Evolutionary conservation across 177 flowering plant genomes (phyloP).

Genomic region (Vitis hybrid): DNA sequence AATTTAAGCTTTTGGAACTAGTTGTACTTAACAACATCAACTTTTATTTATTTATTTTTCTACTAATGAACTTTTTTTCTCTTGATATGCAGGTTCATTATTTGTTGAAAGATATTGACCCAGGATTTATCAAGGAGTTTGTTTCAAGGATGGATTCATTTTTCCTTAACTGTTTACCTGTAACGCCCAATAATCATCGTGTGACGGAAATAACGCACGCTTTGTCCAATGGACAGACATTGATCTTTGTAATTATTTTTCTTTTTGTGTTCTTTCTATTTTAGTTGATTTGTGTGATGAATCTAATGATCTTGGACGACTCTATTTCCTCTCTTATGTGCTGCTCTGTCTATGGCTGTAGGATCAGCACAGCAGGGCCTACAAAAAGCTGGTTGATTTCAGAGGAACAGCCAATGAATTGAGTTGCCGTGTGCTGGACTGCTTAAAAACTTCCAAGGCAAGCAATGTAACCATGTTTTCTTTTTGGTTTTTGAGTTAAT

Average conservation of each 20-base stretch:
- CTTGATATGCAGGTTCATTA: slow-evolving; percentile 46
- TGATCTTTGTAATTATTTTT: slow-evolving; percentile 59
- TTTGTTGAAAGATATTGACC: slow-evolving; percentile 56
- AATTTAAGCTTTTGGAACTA: too few species aligned
- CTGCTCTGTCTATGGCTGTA: slow-evolving; percentile 24
- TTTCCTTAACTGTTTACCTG: slow-evolving; percentile 56
- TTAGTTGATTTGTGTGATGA: not conserved
- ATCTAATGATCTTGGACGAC: not conserved
- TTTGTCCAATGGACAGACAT: slow-evolving; percentile 43
- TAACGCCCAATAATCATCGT: slow-evolving; percentile 85
- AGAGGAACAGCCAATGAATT: slow-evolving; percentile 56
- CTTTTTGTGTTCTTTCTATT: not conserved
- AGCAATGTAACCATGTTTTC: slow-evolving; percentile 18
- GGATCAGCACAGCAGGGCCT: slow-evolving; percentile 80
- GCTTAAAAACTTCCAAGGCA: slow-evolving; percentile 79
- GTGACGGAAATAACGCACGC: slow-evolving; percentile 51
- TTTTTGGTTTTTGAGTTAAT: not conserved
- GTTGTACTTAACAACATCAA: not conserved
- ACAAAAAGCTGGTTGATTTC: slow-evolving; percentile 60
- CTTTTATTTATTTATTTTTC: not conserved
- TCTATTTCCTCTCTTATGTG: slow-evolving; percentile 6
- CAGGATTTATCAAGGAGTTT: slow-evolving; percentile 34
- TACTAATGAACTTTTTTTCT: not conserved
- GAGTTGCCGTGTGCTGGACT: slow-evolving; percentile 57
- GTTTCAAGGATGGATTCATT: slow-evolving; percentile 35